Conservation (phyloP, 371 early-diverging fungal genomes). For the Mucor saturninus region DNA sequence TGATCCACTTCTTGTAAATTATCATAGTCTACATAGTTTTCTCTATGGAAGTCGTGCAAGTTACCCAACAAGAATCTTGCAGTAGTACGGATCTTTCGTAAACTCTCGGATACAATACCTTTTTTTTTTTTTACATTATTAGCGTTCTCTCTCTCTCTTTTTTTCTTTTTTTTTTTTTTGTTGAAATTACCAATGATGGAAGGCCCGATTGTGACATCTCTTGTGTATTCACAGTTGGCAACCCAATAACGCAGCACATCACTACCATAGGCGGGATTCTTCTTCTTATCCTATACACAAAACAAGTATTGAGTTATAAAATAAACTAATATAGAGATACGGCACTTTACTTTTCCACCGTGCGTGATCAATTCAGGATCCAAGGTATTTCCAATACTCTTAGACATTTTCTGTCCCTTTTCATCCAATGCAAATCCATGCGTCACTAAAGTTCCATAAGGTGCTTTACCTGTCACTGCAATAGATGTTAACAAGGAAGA, state of each 20-base stretch:
- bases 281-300: slow-evolving; percentile 51
- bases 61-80: slow-evolving; percentile 85
- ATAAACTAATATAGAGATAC: too few relatives aligned
- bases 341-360: slow-evolving; percentile 58
- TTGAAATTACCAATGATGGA: slow-evolving; percentile 54
- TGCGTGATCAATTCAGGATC: slow-evolving; percentile 73
- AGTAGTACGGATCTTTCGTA: slow-evolving; percentile 82
- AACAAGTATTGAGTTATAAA: too few relatives aligned
- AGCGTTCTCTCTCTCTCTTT: too few relatives aligned
- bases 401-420: slow-evolving; percentile 92
- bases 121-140: too few relatives aligned
- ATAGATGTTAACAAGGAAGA: slow-evolving; percentile 90
- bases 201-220: slow-evolving; percentile 79
- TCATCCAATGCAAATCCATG: slow-evolving; percentile 95
- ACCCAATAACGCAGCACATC: slow-evolving; percentile 88
- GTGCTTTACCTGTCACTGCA: slow-evolving; percentile 77
- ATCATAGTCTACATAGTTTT: slow-evolving; percentile 57
- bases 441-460: slow-evolving; percentile 85
- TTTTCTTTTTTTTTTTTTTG: too few relatives aligned
- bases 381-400: slow-evolving; percentile 91
- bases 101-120: slow-evolving; percentile 55
- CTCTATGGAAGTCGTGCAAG: slow-evolving; percentile 64
- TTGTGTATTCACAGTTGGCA: slow-evolving; percentile 82
- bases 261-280: slow-evolving; percentile 81
- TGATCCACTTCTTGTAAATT: slow-evolving; percentile 67